Base-by-base conservation (phyloP, 2,329 filamentous ascomycete genomes). In the Botrytis byssoidea region DNA sequence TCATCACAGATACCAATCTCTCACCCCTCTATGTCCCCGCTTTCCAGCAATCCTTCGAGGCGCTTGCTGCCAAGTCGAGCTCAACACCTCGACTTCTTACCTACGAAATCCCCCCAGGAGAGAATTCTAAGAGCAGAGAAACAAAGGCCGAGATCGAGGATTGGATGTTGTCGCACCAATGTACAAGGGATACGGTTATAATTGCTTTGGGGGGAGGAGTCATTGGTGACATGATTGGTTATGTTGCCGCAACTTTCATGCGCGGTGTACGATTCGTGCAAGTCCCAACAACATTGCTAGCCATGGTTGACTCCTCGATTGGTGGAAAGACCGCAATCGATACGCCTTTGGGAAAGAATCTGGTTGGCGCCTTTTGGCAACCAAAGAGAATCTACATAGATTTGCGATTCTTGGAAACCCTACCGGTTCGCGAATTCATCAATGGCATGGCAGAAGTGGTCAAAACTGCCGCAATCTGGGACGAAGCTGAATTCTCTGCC, bases 371-470 rank as follows among this genome's bases (percentile, higher is more conserved):
- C 48, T 98, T 99, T 83, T 98, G 95, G 95, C 96, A 99, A 82
- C 96, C 96, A 7, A 88, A 92, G 80, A 91, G 94, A 76, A 95
- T 98, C 77, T 99, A 97, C 83, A 95, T 99, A 79, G 96, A 99
- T 82, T 86, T 98, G 75, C 88, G 91, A 73, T 98, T 99, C 81
- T 86, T 99, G 72, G 93, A 97, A 81, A 97, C 94, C 1, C 86
- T 99, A 32, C 95, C 95, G 1, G 91, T 92, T 77, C 88, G 96
- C 77, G 95, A 99, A 83, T 95, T 99, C 81, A 94, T 98, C 83
- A 99, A 99, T 82, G 96, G 96, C 75, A 98, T 99, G 95, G 96
- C 95, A 40, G 96, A 99, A 85, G 95, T 99, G 44, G 88, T 98
- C 82, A 98, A 98, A 88, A 99, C 96, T 5, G 96, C 96, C 4